Evolutionary conservation across 306 rosid species (phyloP).

Genomic region (Vachellia pachyceras): DNA sequence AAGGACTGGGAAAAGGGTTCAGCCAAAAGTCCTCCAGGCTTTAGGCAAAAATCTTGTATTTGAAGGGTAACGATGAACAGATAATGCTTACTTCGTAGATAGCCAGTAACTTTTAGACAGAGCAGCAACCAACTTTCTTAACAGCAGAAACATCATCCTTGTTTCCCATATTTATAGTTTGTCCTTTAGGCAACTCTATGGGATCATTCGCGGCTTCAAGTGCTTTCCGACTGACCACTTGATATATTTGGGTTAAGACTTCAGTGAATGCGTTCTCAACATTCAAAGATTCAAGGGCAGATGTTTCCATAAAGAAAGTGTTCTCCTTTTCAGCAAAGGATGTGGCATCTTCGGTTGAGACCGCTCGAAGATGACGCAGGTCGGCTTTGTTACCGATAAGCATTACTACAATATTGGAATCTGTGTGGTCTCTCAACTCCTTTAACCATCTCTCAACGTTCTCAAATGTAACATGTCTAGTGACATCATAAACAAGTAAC

Average conservation of each 20-base stretch:
- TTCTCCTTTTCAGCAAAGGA: slow-evolving; percentile 60
- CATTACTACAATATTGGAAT: slow-evolving; percentile 62
- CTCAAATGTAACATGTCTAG: slow-evolving; percentile 62
- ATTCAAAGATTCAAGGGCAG: slow-evolving; percentile 63
- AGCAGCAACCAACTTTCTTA: slow-evolving; percentile 63
- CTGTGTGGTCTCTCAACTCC: slow-evolving; percentile 68
- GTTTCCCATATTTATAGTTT: slow-evolving; percentile 56
- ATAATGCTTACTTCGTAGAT: slow-evolving; percentile 15
- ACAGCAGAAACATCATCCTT: slow-evolving; percentile 70
- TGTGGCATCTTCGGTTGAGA: slow-evolving; percentile 55
- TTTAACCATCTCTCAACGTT: slow-evolving; percentile 68
- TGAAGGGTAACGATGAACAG: slow-evolving; percentile 4
- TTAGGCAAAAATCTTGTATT: slow-evolving; percentile 11
- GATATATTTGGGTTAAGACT: slow-evolving; percentile 58
- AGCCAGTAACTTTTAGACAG: slow-evolving; percentile 39
- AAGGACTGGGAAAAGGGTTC: background rate
- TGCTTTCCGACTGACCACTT: slow-evolving; percentile 58
- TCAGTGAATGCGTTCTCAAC: slow-evolving; percentile 63
- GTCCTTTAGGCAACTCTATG: slow-evolving; percentile 57
- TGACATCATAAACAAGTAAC: slow-evolving; percentile 63
- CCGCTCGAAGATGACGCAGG: slow-evolving; percentile 57
- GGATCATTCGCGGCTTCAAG: slow-evolving; percentile 61
- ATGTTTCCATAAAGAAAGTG: slow-evolving; percentile 62
- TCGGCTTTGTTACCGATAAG: slow-evolving; percentile 66
- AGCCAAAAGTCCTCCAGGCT: background rate